Base-by-base conservation (phyloP, 2,329 filamentous ascomycete species). In the Rutstroemia sp. region DNA sequence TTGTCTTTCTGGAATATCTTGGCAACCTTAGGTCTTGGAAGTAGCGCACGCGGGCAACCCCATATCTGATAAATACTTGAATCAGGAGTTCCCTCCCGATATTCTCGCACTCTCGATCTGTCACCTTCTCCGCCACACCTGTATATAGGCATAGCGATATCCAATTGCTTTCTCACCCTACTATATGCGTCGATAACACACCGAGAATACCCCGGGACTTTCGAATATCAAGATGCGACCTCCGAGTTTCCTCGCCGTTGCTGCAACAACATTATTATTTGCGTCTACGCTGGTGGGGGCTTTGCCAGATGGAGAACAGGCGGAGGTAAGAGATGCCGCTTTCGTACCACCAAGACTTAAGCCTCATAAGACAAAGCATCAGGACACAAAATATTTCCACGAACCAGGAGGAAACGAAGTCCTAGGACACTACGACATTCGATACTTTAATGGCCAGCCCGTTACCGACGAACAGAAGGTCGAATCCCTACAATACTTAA, bases 361-460 rank as follows among this genome's bases (percentile, higher is more conserved):
- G 4, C 30, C 10, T 12, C 30, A 3, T 12, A 27, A 51, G 2
- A 21, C 9, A 2, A 17, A 44, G 27, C 38, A 21, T 12, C 8
- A 25, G 4, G 45, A 49, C 14, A 49, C 52, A 5, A 68, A 69
- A 53, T 70, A 69, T 50, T 69, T 70, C 51, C 60, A 68, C 3
- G 86, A 89, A 67, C 81, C 84, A 0, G 84, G 85, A 51, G 73
- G 72, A 54, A 76, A 77, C 63, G 73, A 82, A 53, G 76, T 78
- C 30, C 77, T 87, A 21, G 80, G 81, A 51, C 88, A 92, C 73
- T 92, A 92, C 71, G 88, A 92, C 70, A 70, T 68, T 23, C 83
- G 89, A 59, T 92, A 79, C 72, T 92, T 87, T 72, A 74, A 77
- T 40, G 72, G 72, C 4, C 72, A 77, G n/a, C 67, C 78, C 3